phyloP scores from a whole-genome alignment of 1,284 basidiomycete genomes.

The Trametes sp. region DNA sequence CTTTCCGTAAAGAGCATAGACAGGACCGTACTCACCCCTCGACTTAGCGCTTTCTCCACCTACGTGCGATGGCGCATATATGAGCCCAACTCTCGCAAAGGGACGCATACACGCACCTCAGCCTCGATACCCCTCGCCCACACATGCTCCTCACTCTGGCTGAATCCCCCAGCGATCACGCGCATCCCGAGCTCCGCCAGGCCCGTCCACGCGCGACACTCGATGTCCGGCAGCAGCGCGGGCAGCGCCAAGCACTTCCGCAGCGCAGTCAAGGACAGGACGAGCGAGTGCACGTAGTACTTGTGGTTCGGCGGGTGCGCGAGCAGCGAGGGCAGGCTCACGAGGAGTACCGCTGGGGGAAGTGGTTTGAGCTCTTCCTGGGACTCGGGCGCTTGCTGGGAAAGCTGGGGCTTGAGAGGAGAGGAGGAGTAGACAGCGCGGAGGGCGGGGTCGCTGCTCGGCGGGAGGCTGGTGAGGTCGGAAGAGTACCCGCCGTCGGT shows the following conservation, averaged over 20 bases:
- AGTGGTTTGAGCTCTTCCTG: slow-evolving; percentile 43
- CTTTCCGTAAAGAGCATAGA: neutral
- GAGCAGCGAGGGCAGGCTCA: slow-evolving; percentile 65
- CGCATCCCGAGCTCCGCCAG: slow-evolving; percentile 71
- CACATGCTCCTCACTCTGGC: slow-evolving; percentile 45
- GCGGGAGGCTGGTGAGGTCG: slow-evolving; percentile 25
- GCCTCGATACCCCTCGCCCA: slow-evolving; percentile 58
- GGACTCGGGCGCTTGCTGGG: neutral
- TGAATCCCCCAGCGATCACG: slow-evolving; percentile 55
- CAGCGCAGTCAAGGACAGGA: slow-evolving; percentile 61
- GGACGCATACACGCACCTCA: slow-evolving; percentile 52
- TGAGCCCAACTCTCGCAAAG: neutral
- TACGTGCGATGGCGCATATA: slow-evolving; percentile 29
- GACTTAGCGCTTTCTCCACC: slow-evolving; percentile 59
- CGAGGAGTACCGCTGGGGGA: slow-evolving; percentile 58
- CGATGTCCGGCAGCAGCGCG: slow-evolving; percentile 62
- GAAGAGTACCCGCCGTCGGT: slow-evolving; percentile 10
- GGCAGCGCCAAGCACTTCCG: slow-evolving; percentile 58
- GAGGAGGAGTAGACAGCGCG: slow-evolving; percentile 7
- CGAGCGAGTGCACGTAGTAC: slow-evolving; percentile 59
- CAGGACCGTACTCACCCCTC: slow-evolving; percentile 49
- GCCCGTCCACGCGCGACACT: slow-evolving; percentile 72
- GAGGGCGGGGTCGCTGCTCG: slow-evolving; percentile 26
- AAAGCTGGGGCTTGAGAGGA: neutral
- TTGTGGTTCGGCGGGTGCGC: slow-evolving; percentile 68